Percentiles rank a stretch among this genome's conserved stretches.
These are phyloP conservation scores for Nannochloris sp. DNA, from an alignment of 139 green algal species.

Conservation along the genomic window DNA sequence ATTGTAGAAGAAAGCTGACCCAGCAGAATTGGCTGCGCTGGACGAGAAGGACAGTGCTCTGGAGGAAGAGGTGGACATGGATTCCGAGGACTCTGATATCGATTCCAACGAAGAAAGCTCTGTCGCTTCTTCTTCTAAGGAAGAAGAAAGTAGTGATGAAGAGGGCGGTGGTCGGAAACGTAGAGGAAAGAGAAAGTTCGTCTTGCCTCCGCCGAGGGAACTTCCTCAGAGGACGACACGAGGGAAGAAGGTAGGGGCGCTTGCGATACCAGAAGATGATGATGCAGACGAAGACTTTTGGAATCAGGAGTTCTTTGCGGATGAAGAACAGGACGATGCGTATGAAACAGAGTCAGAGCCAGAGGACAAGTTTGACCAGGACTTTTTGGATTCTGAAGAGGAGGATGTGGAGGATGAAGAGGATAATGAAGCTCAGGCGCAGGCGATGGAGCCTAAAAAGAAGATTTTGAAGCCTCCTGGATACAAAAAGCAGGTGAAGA, in stretches of 20 bases:
- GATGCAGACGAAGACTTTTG: constrained; percentile 78
- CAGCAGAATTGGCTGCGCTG: not conserved
- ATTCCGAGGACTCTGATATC: not conserved
- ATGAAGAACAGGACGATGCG: constrained; percentile 58
- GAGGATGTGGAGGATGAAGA: constrained; percentile 30
- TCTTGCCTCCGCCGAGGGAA: constrained; percentile 20
- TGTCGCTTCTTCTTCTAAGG: constrained; percentile 1
- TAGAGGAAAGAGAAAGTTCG: constrained; percentile 2
- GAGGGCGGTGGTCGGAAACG: not conserved
- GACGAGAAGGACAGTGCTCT: constrained; percentile 7
- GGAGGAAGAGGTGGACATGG: constrained; percentile 13
- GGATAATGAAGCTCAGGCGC: constrained; percentile 13
- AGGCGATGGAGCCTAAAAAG: constrained; percentile 12
- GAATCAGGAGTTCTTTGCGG: constrained; percentile 64
- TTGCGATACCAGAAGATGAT: constrained; percentile 20
- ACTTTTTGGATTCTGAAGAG: constrained; percentile 66
- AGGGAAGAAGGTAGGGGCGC: constrained; percentile 30
- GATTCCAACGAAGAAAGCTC: not conserved
- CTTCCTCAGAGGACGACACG: constrained; percentile 40
- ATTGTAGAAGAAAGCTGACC: not conserved
- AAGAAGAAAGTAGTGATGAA: constrained; percentile 7
- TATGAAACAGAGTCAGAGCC: constrained; percentile 54
- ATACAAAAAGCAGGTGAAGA: constrained; percentile 15
- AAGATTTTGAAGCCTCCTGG: constrained; percentile 38
- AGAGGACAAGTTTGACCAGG: constrained; percentile 61